These are phyloP conservation scores for Blastobotrys persicus DNA, from an alignment of 1,139 yeast species.

Conservation along the genomic window DNA sequence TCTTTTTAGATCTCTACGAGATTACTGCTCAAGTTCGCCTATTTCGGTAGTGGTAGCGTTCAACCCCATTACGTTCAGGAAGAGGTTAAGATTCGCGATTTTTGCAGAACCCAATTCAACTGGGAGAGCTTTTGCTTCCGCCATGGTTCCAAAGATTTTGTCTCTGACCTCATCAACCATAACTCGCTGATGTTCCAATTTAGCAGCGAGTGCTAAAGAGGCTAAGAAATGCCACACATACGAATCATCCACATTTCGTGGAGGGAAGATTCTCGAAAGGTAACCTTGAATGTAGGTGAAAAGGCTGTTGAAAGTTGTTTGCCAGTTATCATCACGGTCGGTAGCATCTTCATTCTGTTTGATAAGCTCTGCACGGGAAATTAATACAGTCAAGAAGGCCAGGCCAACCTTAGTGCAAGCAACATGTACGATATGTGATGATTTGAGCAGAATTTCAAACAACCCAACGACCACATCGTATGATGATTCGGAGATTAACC, in stretches of 20 bases:
- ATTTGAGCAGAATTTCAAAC: conserved; percentile 64
- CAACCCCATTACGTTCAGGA: conserved; percentile 93
- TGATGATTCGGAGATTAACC: conserved; percentile 78
- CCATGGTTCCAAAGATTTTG: conserved; percentile 87
- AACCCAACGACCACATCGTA: conserved; percentile 83
- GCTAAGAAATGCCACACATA: conserved; percentile 98
- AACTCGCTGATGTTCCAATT: conserved; percentile 87
- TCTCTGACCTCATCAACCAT: conserved; percentile 94
- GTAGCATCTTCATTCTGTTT: conserved; percentile 58
- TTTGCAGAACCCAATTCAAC: conserved; percentile 56
- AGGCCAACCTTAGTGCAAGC: conserved; percentile 84
- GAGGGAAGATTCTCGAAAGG: conserved; percentile 80
- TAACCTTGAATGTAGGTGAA: conserved; percentile 80
- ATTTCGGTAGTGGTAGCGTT: conserved; percentile 63
- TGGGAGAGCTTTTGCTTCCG: conserved; percentile 66
- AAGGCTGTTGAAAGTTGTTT: conserved; percentile 74
- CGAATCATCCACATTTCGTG: conserved; percentile 66
- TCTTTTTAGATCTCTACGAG: not conserved
- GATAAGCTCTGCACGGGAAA: conserved; percentile 89
- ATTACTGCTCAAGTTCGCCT: conserved; percentile 30
- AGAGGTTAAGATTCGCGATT: conserved; percentile 81
- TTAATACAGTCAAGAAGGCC: conserved; percentile 79
- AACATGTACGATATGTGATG: conserved; percentile 57
- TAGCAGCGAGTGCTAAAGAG: conserved; percentile 88
- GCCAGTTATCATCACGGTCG: conserved; percentile 57